Evolutionary conservation across 306 rosid genomes (phyloP).

Genomic region (Fragaria iinumae): DNA sequence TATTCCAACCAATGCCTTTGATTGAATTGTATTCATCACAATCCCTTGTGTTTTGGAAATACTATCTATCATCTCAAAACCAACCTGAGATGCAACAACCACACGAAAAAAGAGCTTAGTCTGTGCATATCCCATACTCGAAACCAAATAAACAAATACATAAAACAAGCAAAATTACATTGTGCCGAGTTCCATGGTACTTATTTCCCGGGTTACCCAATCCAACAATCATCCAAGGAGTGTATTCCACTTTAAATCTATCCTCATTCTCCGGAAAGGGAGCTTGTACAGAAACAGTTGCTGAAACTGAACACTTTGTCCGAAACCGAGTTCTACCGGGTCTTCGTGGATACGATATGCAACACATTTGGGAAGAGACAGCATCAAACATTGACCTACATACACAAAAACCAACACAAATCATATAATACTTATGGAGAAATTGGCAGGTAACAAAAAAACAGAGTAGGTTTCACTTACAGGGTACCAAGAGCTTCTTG

Average conservation of each 20-base stretch:
- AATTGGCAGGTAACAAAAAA: neutral
- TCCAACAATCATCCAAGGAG: conserved; percentile 96
- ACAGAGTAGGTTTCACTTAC: neutral
- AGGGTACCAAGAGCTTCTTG: neutral
- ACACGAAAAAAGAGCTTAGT: conserved; percentile 6
- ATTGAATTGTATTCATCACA: conserved; percentile 80
- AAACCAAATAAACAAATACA: conserved; percentile 13
- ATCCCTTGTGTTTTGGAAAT: conserved; percentile 64
- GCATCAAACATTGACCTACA: conserved; percentile 71
- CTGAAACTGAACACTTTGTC: conserved; percentile 29
- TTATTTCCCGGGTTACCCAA: conserved; percentile 94
- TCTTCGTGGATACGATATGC: conserved; percentile 36
- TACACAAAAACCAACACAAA: too few species aligned
- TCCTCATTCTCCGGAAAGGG: conserved; percentile 43
- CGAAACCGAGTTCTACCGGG: conserved; percentile 25
- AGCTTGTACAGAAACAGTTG: conserved; percentile 48
- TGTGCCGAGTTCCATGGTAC: conserved; percentile 92
- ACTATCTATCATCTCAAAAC: conserved; percentile 80
- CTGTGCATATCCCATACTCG: neutral
- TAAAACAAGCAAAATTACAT: conserved; percentile 40
- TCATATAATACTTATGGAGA: neutral
- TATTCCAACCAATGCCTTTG: conserved; percentile 87
- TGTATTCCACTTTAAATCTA: conserved; percentile 62
- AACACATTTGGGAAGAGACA: conserved; percentile 42
- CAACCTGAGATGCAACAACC: conserved; percentile 54